Evolutionary conservation across 192 early-diverging fungal genomes (phyloP).

Genomic region (Kickxella alabastrina): DNA sequence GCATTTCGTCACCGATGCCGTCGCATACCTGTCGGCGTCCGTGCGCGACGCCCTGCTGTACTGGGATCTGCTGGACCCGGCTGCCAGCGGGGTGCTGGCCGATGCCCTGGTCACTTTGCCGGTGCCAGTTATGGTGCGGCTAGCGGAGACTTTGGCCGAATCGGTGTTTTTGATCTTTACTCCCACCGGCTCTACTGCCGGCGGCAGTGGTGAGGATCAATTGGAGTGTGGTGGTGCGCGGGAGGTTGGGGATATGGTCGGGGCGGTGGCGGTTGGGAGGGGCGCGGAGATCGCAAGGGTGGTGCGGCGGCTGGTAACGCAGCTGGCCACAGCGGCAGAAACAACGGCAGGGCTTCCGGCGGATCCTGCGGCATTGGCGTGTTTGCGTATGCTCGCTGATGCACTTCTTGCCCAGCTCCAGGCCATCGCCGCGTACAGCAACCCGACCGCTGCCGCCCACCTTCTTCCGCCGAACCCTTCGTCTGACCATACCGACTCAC

Average conservation of each 20-base stretch:
- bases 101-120: constrained; percentile 27
- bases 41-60: constrained; percentile 18
- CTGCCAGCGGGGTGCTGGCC: constrained; percentile 11
- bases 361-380: background rate
- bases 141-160: constrained; percentile 13
- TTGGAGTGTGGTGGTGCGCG: constrained; percentile 2
- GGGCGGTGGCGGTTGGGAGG: background rate
- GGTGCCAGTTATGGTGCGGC: constrained; percentile 15
- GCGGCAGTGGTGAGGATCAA: background rate
- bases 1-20: constrained; percentile 45
- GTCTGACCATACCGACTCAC: constrained; percentile 12
- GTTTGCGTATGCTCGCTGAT: constrained; percentile 18
- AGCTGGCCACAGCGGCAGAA: too few species aligned
- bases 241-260: background rate
- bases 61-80: constrained; percentile 5
- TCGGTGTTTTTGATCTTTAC: too few species aligned
- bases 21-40: constrained; percentile 23
- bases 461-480: background rate
- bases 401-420: constrained; percentile 39
- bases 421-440: constrained; percentile 17
- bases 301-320: constrained; percentile 12
- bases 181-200: background rate
- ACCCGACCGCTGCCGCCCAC: constrained; percentile 2
- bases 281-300: constrained; percentile 18
- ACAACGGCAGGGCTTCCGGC: background rate